These are phyloP conservation scores for Mycena vulgaris DNA, from an alignment of 768 basidiomycete species.

Conservation along the genomic window DNA sequence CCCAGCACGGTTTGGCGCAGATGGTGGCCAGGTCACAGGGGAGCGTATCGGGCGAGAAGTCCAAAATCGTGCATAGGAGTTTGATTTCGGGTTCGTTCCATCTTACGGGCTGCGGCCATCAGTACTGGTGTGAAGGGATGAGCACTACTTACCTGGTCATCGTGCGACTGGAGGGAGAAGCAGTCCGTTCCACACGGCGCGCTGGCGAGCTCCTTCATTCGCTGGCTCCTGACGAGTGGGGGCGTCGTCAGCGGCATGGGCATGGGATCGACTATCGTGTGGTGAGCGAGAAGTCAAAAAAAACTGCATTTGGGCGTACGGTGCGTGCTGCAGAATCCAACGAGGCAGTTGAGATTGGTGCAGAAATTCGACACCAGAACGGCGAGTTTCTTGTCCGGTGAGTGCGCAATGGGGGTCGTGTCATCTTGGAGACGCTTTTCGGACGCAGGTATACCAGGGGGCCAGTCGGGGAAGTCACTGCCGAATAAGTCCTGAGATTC, in stretches of 20 bases:
- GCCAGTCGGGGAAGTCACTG: constrained; percentile 51
- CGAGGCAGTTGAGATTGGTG: constrained; percentile 65
- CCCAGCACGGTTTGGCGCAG: constrained; percentile 71
- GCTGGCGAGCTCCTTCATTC: constrained; percentile 34
- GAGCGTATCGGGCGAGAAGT: constrained; percentile 59
- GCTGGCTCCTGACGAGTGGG: constrained; percentile 38
- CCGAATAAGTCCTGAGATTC: not conserved
- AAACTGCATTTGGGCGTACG: constrained; percentile 48
- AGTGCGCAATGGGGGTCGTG: not conserved
- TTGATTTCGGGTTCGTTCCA: constrained; percentile 61
- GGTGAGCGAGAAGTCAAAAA: constrained; percentile 4
- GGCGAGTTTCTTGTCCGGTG: constrained; percentile 42
- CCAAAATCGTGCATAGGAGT: constrained; percentile 55
- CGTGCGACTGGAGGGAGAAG: constrained; percentile 43
- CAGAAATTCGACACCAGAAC: constrained; percentile 64
- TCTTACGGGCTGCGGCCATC: constrained; percentile 37
- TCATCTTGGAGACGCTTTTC: constrained; percentile 22
- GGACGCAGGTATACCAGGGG: constrained; percentile 31
- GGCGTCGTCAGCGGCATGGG: constrained; percentile 45
- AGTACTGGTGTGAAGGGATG: not conserved
- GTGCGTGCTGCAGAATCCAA: constrained; percentile 66
- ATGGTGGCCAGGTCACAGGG: constrained; percentile 72
- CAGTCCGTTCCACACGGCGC: constrained; percentile 53
- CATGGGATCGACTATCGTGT: constrained; percentile 43
- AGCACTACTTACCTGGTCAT: not conserved